phyloP scores from a whole-genome alignment of 179 eudicot genomes.

The Amaranthus tricolor region DNA sequence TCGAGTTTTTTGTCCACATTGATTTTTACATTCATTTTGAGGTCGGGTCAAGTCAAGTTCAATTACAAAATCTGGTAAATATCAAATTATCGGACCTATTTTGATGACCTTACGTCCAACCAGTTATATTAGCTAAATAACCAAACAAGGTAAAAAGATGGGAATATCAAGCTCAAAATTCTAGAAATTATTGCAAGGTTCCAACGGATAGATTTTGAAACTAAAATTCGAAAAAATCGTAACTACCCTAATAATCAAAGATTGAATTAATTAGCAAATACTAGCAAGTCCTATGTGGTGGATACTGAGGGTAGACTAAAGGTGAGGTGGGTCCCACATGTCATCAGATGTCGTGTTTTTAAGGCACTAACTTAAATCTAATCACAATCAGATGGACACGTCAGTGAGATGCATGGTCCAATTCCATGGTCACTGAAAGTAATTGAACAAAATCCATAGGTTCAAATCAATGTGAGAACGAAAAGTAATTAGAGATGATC shows the following conservation, averaged over 20 bases:
- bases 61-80: no score
- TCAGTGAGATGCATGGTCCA: slow-evolving; percentile 3
- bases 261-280: slow-evolving; percentile 26
- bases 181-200: background rate
- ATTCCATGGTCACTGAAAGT: background rate
- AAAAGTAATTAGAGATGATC: background rate
- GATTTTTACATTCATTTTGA: no score
- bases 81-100: no score
- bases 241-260: slow-evolving; percentile 20
- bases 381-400: slow-evolving; percentile 13
- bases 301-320: background rate
- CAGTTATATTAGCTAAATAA: no score
- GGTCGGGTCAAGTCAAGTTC: no score
- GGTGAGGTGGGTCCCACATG: slow-evolving; percentile 7
- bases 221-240: slow-evolving; percentile 15
- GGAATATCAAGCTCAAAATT: background rate
- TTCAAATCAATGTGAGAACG: slow-evolving; percentile 1
- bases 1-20: no score
- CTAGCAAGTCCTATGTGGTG: slow-evolving; percentile 13
- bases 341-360: background rate
- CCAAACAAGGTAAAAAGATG: no score
- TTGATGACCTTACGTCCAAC: no score
- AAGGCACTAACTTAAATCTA: background rate
- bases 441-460: background rate
- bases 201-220: background rate